A percentile compares a stretch with the other conserved stretches of the same genome.
phyloP scores from a whole-genome alignment of 768 basidiomycete species.

The Suillus subluteus region DNA sequence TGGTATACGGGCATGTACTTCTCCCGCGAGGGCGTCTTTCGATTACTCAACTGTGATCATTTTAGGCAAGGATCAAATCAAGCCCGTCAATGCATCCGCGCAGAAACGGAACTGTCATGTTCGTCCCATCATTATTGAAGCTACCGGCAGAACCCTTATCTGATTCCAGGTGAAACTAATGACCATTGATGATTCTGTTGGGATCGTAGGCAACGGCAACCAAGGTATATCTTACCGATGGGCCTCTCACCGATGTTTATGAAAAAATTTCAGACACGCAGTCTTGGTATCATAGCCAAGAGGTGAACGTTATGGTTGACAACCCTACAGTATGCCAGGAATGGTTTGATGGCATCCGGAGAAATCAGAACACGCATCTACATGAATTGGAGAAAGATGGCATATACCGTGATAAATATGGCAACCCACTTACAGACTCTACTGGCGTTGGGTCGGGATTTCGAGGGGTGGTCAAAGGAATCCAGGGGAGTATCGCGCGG shows the following conservation, averaged over 20 bases:
- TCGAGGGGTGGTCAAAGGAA: slow-evolving; percentile 44
- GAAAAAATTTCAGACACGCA: slow-evolving; percentile 51
- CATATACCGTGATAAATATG: slow-evolving; percentile 56
- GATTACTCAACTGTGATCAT: background rate
- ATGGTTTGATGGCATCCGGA: slow-evolving; percentile 56
- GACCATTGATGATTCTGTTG: slow-evolving; percentile 64
- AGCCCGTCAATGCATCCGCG: slow-evolving; percentile 64
- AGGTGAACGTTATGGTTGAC: slow-evolving; percentile 69
- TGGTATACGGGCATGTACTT: slow-evolving; percentile 50
- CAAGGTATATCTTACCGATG: slow-evolving; percentile 43
- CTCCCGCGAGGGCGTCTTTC: slow-evolving; percentile 8
- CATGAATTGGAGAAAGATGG: slow-evolving; percentile 54
- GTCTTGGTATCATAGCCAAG: slow-evolving; percentile 74
- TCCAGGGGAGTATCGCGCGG: slow-evolving; percentile 45
- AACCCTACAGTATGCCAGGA: slow-evolving; percentile 52
- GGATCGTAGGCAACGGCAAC: slow-evolving; percentile 73
- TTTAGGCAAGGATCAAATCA: slow-evolving; percentile 61
- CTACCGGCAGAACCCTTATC: background rate
- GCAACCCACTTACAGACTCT: slow-evolving; percentile 42
- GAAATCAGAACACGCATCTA: slow-evolving; percentile 59
- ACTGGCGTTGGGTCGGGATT: slow-evolving; percentile 42
- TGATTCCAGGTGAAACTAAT: slow-evolving; percentile 58
- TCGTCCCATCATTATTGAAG: slow-evolving; percentile 17
- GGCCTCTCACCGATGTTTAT: background rate
- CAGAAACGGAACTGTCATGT: slow-evolving; percentile 76